A percentile compares a stretch with the other conserved stretches of the same genome.
Evolutionary conservation across 2,329 filamentous ascomycete genomes (phyloP).

Genomic region (Penicillium hordei): DNA sequence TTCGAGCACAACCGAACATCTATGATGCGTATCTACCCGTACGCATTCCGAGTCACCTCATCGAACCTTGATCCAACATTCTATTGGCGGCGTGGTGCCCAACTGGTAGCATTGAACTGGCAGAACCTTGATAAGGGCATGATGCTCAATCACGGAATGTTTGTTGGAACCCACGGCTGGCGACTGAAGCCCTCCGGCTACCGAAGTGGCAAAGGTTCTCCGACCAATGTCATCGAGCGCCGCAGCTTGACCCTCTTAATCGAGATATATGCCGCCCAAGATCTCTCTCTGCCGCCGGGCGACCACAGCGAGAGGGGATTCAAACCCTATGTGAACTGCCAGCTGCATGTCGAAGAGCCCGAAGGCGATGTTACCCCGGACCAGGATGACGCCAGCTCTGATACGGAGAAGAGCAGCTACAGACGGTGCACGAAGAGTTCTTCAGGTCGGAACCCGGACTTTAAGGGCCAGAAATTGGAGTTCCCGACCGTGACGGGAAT

Average conservation of each 20-base stretch:
- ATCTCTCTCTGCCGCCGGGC: slow-evolving; percentile 65
- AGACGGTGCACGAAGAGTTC: slow-evolving; percentile 59
- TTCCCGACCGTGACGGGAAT: slow-evolving; percentile 60
- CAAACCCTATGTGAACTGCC: slow-evolving; percentile 73
- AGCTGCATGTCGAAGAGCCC: slow-evolving; percentile 75
- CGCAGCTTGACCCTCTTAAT: slow-evolving; percentile 67
- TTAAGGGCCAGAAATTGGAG: slow-evolving; percentile 58
- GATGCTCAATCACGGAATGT: slow-evolving; percentile 96
- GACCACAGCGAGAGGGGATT: slow-evolving; percentile 59
- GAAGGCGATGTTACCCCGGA: slow-evolving; percentile 48
- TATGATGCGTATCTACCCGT: slow-evolving; percentile 86
- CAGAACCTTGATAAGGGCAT: slow-evolving; percentile 87
- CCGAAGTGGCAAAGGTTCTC: slow-evolving; percentile 43
- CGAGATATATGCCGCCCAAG: slow-evolving; percentile 73
- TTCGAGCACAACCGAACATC: slow-evolving; percentile 80
- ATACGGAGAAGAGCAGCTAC: slow-evolving; percentile 47
- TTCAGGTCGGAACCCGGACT: slow-evolving; percentile 64
- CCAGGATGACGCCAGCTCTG: slow-evolving; percentile 50
- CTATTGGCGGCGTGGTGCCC: slow-evolving; percentile 86
- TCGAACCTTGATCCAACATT: slow-evolving; percentile 82
- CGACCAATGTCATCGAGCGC: slow-evolving; percentile 44
- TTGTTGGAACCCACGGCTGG: slow-evolving; percentile 77
- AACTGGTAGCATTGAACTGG: slow-evolving; percentile 93
- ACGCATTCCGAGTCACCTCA: slow-evolving; percentile 74
- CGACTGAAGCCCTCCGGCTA: slow-evolving; percentile 79